phyloP scores from a whole-genome alignment of 176 grass and related monocot genomes.

The Triticum timopheevii region DNA sequence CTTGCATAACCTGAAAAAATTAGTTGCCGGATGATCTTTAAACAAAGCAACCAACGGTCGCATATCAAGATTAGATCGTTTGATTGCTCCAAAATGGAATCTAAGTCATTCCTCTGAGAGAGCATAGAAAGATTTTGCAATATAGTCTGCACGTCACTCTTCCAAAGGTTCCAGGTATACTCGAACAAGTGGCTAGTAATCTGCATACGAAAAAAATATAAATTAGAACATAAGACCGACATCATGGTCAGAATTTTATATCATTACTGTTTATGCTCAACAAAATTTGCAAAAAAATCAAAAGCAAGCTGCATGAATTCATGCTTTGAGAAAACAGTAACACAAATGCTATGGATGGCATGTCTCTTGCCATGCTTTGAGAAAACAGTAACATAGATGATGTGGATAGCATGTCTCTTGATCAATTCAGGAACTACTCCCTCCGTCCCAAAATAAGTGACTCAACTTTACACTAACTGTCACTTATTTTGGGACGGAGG shows the following conservation, averaged over 20 bases:
- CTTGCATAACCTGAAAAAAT: conserved; percentile 86
- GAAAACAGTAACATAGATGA: background rate
- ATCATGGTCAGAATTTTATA: background rate
- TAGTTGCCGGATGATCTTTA: conserved; percentile 82
- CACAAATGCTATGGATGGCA: background rate
- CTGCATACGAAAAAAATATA: conserved; percentile 37
- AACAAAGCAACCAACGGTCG: conserved; percentile 84
- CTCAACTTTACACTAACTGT: no score
- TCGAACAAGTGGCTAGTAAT: conserved; percentile 94
- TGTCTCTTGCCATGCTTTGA: conserved; percentile 7
- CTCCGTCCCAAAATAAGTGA: no score
- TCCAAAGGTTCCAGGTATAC: conserved; percentile 98
- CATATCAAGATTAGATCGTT: conserved; percentile 75
- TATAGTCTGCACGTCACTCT: conserved; percentile 82
- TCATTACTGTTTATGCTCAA: background rate
- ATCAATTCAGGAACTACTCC: conserved; percentile 19
- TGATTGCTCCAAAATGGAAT: conserved; percentile 72
- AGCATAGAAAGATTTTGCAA: conserved; percentile 90
- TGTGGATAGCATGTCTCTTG: background rate
- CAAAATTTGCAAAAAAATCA: background rate
- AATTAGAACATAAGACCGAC: conserved; percentile 2
- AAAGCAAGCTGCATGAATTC: conserved; percentile 11
- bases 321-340: conserved; percentile 7
- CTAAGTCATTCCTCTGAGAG: conserved; percentile 54
- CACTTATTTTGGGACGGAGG: no score